Conservation (phyloP, 495 filamentous ascomycete species). For the Aspergillus egyptiacus region DNA sequence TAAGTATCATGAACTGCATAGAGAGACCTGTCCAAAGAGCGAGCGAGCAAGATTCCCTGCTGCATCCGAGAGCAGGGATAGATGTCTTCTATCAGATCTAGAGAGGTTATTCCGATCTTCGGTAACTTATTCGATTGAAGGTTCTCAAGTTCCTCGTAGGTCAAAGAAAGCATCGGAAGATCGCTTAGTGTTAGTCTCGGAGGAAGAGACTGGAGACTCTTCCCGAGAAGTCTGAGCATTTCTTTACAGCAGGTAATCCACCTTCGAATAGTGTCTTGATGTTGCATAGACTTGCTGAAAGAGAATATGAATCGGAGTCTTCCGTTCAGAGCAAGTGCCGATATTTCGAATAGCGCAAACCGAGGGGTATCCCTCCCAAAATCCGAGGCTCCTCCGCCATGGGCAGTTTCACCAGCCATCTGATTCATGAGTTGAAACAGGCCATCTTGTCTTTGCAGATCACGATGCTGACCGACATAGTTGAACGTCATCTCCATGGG, state of each 20-base stretch:
- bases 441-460: conserved; percentile 54
- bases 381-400: conserved; percentile 49
- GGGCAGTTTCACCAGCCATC: conserved; percentile 42
- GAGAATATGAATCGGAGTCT: conserved; percentile 58
- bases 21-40: conserved; percentile 47
- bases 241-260: conserved; percentile 58
- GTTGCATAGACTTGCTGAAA: conserved; percentile 54
- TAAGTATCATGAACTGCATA: conserved; percentile 59
- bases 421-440: conserved; percentile 53
- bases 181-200: conserved; percentile 54
- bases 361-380: conserved; percentile 51
- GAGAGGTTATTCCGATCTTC: conserved; percentile 38
- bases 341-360: conserved; percentile 62
- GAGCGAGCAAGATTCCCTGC: conserved; percentile 59
- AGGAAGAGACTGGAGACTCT: conserved; percentile 41
- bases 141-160: conserved; percentile 49
- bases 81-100: conserved; percentile 50
- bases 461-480: conserved; percentile 59
- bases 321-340: conserved; percentile 53
- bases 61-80: conserved; percentile 67
- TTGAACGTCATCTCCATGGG: conserved; percentile 70
- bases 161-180: conserved; percentile 57
- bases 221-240: conserved; percentile 45
- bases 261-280: conserved; percentile 48
- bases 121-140: conserved; percentile 42